Evolutionary conservation across 2,329 filamentous ascomycete genomes (phyloP).

Genomic region (Colletotrichum lupini): DNA sequence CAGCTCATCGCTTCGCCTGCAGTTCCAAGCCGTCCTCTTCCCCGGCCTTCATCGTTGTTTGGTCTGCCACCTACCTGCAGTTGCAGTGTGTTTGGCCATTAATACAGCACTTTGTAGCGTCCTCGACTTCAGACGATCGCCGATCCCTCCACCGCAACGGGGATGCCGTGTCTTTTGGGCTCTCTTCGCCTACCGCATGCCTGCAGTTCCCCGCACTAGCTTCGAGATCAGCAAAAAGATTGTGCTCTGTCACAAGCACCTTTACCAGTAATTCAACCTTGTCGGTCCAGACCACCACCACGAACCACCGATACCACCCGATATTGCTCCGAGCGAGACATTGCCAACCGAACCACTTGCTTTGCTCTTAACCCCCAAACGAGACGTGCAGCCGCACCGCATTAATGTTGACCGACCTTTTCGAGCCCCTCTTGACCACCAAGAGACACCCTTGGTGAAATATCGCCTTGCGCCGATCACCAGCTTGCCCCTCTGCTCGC

Average conservation of each 20-base stretch:
- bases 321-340: constrained; percentile 12
- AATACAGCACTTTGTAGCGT: not conserved
- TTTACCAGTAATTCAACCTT: constrained; percentile 10
- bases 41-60: not conserved
- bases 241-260: constrained; percentile 15
- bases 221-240: constrained; percentile 29
- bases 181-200: constrained; percentile 24
- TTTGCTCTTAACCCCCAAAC: not conserved
- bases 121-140: constrained; percentile 31
- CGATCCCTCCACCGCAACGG: constrained; percentile 24
- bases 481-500: not conserved
- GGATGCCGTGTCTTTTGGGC: constrained; percentile 22
- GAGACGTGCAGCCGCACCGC: not conserved
- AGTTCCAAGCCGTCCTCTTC: not conserved
- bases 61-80: not conserved
- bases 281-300: constrained; percentile 19
- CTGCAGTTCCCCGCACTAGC: constrained; percentile 34
- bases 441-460: not conserved
- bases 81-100: not conserved
- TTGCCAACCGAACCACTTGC: constrained; percentile 9
- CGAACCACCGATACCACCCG: constrained; percentile 5
- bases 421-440: not conserved
- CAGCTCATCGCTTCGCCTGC: not conserved
- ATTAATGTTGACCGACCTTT: not conserved
- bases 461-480: not conserved